A percentile compares a stretch with the other conserved stretches of the same genome.
Evolutionary conservation across 169 alveolate species (phyloP).

Genomic region (Toxoplasma gondii): DNA sequence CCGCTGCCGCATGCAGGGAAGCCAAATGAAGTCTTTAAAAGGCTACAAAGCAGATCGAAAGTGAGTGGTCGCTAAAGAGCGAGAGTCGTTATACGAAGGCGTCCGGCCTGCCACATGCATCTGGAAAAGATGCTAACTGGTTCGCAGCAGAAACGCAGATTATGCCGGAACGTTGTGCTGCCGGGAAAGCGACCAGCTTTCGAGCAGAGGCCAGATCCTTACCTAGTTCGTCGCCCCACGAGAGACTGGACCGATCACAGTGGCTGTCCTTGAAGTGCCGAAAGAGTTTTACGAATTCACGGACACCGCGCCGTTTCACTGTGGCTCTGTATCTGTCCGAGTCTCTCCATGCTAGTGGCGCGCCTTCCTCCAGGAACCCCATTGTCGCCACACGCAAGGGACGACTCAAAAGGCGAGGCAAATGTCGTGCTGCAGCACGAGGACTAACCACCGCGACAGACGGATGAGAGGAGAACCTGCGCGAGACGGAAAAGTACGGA

Average conservation of each 20-base stretch:
- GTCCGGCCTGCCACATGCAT: too few species aligned
- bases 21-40: too few species aligned
- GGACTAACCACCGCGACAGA: background rate
- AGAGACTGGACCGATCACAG: background rate
- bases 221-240: constrained; percentile 72
- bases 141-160: too few species aligned
- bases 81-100: too few species aligned
- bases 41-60: too few species aligned
- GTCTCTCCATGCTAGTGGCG: constrained; percentile 54
- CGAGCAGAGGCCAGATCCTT: background rate
- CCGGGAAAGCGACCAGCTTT: too few species aligned
- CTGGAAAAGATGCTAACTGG: too few species aligned
- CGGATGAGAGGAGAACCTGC: background rate
- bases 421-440: background rate
- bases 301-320: constrained; percentile 60
- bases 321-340: background rate
- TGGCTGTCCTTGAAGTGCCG: constrained; percentile 25
- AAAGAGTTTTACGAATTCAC: constrained; percentile 50
- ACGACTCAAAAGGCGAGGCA: background rate
- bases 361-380: constrained; percentile 68
- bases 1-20: too few species aligned
- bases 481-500: background rate
- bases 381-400: background rate
- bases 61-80: too few species aligned
- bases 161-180: too few species aligned